phyloP scores from a whole-genome alignment of 148 eudicot genomes.

The Amaranthus palmeri region DNA sequence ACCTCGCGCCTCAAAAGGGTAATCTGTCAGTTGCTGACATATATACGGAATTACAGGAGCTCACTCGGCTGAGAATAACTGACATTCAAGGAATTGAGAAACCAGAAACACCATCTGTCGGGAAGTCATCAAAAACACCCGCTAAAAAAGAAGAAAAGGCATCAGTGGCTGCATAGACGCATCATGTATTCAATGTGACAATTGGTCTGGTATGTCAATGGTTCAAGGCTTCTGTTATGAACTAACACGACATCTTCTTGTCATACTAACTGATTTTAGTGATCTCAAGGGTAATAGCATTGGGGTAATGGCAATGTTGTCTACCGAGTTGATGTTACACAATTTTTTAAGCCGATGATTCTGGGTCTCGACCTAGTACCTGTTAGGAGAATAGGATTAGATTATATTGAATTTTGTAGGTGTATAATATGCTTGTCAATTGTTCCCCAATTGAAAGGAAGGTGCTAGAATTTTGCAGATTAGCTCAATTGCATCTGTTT shows the following conservation, averaged over 20 bases:
- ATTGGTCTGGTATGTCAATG: slow-evolving; percentile 8
- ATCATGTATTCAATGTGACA: background rate
- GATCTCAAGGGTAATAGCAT: too few species aligned
- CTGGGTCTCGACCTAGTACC: slow-evolving; percentile 8
- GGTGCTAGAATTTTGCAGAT: background rate
- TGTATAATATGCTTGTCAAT: slow-evolving; percentile 25
- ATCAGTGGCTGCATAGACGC: slow-evolving; percentile 42
- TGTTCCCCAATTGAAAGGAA: slow-evolving; percentile 1
- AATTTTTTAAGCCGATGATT: background rate
- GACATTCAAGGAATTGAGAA: slow-evolving; percentile 85
- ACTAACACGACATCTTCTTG: background rate
- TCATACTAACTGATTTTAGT: background rate
- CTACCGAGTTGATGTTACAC: slow-evolving; percentile 12
- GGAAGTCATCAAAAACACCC: slow-evolving; percentile 30
- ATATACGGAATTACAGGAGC: slow-evolving; percentile 44
- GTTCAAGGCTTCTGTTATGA: background rate
- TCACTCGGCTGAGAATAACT: slow-evolving; percentile 84
- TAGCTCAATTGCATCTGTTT: background rate
- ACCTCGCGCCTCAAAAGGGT: background rate
- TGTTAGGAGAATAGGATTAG: slow-evolving; percentile 15
- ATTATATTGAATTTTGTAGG: slow-evolving; percentile 8
- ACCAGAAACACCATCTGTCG: slow-evolving; percentile 39
- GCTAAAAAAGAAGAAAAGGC: slow-evolving; percentile 46
- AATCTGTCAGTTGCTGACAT: slow-evolving; percentile 2
- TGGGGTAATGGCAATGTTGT: background rate